Conservation (phyloP, 1,139 yeast genomes). For the Saccharomyces hybrid region DNA sequence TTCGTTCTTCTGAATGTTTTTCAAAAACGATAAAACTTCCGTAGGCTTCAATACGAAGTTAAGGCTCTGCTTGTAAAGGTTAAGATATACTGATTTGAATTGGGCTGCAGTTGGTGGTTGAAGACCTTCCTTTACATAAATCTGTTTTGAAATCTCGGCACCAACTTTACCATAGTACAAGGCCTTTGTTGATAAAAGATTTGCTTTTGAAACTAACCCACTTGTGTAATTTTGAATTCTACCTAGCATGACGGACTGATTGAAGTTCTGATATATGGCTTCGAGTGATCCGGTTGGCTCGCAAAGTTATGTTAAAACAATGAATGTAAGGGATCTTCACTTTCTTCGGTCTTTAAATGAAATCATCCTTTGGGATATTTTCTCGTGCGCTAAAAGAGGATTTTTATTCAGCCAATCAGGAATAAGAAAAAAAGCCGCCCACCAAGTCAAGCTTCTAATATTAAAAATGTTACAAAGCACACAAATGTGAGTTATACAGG, state of each 20-base stretch:
- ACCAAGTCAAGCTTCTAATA: not conserved
- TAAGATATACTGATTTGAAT: constrained; percentile 68
- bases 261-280: not conserved
- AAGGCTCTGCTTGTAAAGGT: constrained; percentile 39
- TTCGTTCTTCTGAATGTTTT: constrained; percentile 50
- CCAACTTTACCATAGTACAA: constrained; percentile 87
- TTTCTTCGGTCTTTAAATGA: constrained; percentile 2
- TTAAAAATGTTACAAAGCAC: not conserved
- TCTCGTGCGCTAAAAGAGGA: not conserved
- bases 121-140: constrained; percentile 84
- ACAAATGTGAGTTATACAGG: not conserved
- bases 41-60: constrained; percentile 42
- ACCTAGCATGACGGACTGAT: constrained; percentile 16
- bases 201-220: constrained; percentile 19
- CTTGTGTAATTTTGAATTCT: constrained; percentile 25
- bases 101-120: constrained; percentile 83
- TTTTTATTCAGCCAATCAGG: not conserved
- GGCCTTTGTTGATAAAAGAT: constrained; percentile 38
- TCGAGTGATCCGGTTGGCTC: not conserved
- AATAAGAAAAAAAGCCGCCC: not conserved
- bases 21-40: constrained; percentile 32
- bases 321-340: not conserved
- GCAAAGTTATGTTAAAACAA: not conserved
- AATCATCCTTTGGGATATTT: constrained; percentile 1
- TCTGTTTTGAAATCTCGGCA: constrained; percentile 81